Base-by-base conservation (phyloP, 2,329 filamentous ascomycete species). In the Septoria petroselini region DNA sequence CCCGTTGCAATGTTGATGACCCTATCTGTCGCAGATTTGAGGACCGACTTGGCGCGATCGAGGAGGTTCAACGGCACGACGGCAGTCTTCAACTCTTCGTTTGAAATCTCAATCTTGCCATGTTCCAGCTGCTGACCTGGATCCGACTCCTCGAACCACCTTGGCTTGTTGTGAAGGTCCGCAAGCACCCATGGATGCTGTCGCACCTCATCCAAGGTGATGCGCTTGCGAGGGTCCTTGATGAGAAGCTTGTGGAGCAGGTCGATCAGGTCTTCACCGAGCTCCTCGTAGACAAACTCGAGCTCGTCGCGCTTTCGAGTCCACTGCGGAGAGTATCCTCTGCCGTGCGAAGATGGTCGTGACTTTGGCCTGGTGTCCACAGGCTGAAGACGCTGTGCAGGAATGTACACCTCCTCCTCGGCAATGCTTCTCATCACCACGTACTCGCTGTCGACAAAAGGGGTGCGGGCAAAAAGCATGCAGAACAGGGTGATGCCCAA, bases 401-500 rank as follows among this genome's bases (percentile, higher is more conserved):
- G 90, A 46, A 97, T 89, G 69, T 91, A 91, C 4, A 93, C 85
- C n/a, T 95, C 88, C 55, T 93, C 86, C 44, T 88, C 93, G 12
- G 90, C 91, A 59, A 98, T 96, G 57, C 86, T 86, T 58, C 84
- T 82, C 73, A 96, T 96, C 74, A 98, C 85, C 54, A 88, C 86
- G 67, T 86, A 96, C 62, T 95, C 89, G 61, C 94, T 91, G 64
- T 93, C 85, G 41, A 90, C 90, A 60, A 97, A 98, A 0, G 93
- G 93, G 33, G 96, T 88, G 45, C 93, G 88, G 11, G 90, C 93
- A 66, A 86, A 98, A 48, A 98, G 83, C 68, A 98, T 83, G 64
- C 91, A 95, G 71, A 96, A 98, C 2, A 98, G 79, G 0, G 93
- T 98, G 15, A 98, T 89, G 17, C 93, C 93, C 17, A 98, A 76